Base-by-base conservation (phyloP, 331 rosid species). In the Saraca asoca region DNA sequence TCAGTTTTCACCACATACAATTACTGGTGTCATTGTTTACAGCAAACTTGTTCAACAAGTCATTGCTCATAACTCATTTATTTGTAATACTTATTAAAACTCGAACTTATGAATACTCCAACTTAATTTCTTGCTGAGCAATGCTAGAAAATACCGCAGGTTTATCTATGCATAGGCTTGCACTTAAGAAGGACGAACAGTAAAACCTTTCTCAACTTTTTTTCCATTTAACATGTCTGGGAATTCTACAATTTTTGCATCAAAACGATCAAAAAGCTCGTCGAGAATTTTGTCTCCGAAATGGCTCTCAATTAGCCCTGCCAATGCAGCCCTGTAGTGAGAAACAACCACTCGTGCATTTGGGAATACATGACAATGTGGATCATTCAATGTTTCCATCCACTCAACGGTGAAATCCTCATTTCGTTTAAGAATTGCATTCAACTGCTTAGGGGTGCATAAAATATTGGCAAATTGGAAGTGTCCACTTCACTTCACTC, bases 401-500 rank as follows among this genome's bases (percentile, higher is more conserved):
- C 48, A 31, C 66, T 60, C 75, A 0, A 72, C 9, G 56, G 12
- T 13, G 33, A 78, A 78, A 72, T 34, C 41, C 9, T 43, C 58
- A 54, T 54, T 72, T 3, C 53, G 19, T 8, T 59, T 51, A 0
- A 77, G 7, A 7, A 66, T 58, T 35, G 50, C 46, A 62, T 34
- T 54, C 73, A 72, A 5, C 16, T 67, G 72, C 37, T 67, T 58
- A 51, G 5, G 3, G 60, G 19, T 54, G 78, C 10, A 12, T 20
- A 45, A 59, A 12, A 67, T 0, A 42, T 12, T 8, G 82, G 78
- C 38, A 72, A 2, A 39, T 78, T 78, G 44, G 72, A 78, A 7
- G 33, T 35, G 63, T 72, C 75, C 63, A 78, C 75, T 72, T 61
- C 38, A 66, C 78, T 61, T 67, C 78, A 31, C 38, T 64, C 2